phyloP scores from a whole-genome alignment of 257 asterid species.

The Ilex aquifolium region DNA sequence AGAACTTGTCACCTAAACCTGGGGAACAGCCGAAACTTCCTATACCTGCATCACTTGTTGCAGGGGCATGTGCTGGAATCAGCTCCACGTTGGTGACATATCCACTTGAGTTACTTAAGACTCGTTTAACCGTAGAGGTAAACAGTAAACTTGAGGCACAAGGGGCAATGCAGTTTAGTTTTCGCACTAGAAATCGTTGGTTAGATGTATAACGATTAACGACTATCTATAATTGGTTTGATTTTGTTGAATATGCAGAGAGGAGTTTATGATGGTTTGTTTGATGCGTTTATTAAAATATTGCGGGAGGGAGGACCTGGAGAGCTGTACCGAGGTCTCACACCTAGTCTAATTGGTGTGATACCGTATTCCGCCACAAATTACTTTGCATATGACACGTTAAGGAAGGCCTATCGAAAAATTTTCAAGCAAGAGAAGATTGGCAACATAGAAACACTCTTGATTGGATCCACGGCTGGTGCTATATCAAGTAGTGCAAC shows the following conservation, averaged over 20 bases:
- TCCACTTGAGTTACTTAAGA: conserved; percentile 89
- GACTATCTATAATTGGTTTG: not conserved
- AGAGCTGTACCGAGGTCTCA: conserved; percentile 88
- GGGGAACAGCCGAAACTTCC: conserved; percentile 58
- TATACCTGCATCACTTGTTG: conserved; percentile 73
- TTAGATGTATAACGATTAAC: not conserved
- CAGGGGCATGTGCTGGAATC: conserved; percentile 97
- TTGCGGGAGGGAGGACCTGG: conserved; percentile 70
- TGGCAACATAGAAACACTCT: conserved; percentile 77
- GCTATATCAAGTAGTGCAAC: conserved; percentile 96
- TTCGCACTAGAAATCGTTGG: not conserved
- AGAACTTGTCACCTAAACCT: conserved; percentile 62
- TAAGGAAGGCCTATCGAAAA: conserved; percentile 55
- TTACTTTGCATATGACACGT: conserved; percentile 79
- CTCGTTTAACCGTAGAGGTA: conserved; percentile 92
- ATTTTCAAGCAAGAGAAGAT: conserved; percentile 51
- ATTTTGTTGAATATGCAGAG: conserved; percentile 35
- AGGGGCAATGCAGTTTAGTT: not conserved
- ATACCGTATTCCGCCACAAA: conserved; percentile 89
- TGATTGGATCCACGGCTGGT: conserved; percentile 84
- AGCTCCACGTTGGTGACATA: conserved; percentile 83
- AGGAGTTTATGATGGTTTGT: conserved; percentile 61
- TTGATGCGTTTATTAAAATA: conserved; percentile 80
- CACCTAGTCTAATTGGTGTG: conserved; percentile 87
- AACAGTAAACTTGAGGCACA: not conserved